These are phyloP conservation scores for Argentina anserina DNA, from an alignment of 306 rosid genomes.

Conservation along the genomic window DNA sequence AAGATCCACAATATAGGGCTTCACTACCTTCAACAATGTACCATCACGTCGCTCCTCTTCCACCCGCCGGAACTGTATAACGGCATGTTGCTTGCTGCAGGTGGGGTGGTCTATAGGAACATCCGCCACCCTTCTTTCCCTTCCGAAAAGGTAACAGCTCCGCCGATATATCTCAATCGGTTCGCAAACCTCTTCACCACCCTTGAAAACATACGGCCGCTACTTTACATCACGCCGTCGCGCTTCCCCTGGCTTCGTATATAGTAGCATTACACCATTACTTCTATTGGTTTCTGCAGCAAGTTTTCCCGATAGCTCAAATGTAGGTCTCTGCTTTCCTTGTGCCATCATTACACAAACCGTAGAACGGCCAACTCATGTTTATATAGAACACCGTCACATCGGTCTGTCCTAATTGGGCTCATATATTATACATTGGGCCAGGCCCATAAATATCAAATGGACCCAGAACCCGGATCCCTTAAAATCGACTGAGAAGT, in stretches of 20 bases:
- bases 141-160: constrained; percentile 94
- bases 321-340: constrained; percentile 83
- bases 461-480: no score
- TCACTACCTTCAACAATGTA: constrained; percentile 42
- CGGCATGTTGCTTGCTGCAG: constrained; percentile 97
- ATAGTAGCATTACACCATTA: constrained; percentile 76
- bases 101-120: constrained; percentile 96
- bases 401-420: no score
- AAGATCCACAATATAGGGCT: constrained; percentile 91
- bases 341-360: constrained; percentile 41
- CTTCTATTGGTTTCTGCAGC: constrained; percentile 87
- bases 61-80: constrained; percentile 83
- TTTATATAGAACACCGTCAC: no score
- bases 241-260: constrained; percentile 76
- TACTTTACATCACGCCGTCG: constrained; percentile 73
- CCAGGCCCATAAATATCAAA: background rate
- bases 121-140: constrained; percentile 94
- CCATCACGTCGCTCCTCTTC: constrained; percentile 83
- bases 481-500: no score
- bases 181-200: constrained; percentile 76
- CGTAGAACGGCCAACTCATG: background rate
- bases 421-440: background rate
- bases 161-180: constrained; percentile 87
- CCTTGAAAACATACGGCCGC: constrained; percentile 95
- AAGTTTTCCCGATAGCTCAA: constrained; percentile 91